A percentile compares a stretch with the other conserved stretches of the same genome.
Conservation (phyloP, 2,329 filamentous ascomycete genomes). For the Lachnellula occidentalis region DNA sequence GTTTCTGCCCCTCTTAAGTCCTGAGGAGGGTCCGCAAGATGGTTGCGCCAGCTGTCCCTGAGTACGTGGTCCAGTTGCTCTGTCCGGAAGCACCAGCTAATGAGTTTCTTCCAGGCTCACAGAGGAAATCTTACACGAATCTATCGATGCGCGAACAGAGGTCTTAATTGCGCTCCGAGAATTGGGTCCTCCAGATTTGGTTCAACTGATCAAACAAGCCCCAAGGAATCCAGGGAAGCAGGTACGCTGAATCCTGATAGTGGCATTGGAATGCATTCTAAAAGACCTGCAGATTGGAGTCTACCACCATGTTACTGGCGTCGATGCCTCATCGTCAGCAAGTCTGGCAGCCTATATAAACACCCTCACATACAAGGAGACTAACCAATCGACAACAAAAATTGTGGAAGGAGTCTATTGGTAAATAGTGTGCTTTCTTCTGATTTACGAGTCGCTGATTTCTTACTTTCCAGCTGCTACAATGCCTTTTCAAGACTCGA, state of each 20-base stretch:
- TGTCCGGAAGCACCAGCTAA: slow-evolving; percentile 13
- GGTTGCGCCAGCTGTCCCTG: slow-evolving; percentile 63
- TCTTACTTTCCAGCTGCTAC: slow-evolving; percentile 61
- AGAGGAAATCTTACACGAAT: slow-evolving; percentile 87
- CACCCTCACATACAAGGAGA: slow-evolving; percentile 85
- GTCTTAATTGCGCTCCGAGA: slow-evolving; percentile 80
- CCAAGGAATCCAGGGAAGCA: slow-evolving; percentile 53
- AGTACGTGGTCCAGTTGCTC: slow-evolving; percentile 47
- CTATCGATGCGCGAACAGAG: slow-evolving; percentile 89
- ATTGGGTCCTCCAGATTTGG: slow-evolving; percentile 90
- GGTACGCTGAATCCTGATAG: slow-evolving; percentile 31
- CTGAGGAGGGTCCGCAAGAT: slow-evolving; percentile 16
- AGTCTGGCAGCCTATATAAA: slow-evolving; percentile 98
- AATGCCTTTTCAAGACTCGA: slow-evolving; percentile 98
- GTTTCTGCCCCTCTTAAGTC: not conserved
- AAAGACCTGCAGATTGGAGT: slow-evolving; percentile 63
- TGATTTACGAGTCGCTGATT: slow-evolving; percentile 26
- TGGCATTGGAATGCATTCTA: slow-evolving; percentile 3
- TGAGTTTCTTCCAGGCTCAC: slow-evolving; percentile 60
- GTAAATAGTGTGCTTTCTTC: slow-evolving; percentile 41
- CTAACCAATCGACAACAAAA: slow-evolving; percentile 71
- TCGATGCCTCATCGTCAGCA: slow-evolving; percentile 95
- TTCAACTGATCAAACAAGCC: slow-evolving; percentile 81
- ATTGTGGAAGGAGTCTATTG: slow-evolving; percentile 94
- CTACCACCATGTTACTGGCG: slow-evolving; percentile 96